Percentiles rank a stretch among this genome's conserved stretches.
Conservation (phyloP, 495 filamentous ascomycete species). For the Zalerion maritima region DNA sequence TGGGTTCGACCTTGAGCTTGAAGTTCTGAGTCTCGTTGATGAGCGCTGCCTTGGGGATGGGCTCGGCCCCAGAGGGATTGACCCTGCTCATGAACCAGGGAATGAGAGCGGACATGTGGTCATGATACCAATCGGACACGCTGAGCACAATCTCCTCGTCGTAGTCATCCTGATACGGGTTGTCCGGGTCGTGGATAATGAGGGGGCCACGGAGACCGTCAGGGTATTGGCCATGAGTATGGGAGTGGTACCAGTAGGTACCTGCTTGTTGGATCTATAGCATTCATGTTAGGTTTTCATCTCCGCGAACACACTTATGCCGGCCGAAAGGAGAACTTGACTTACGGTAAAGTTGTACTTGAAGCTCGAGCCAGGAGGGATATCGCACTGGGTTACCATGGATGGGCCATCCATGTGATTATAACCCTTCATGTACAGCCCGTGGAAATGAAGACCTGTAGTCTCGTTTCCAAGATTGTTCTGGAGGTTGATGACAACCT, state of each 20-base stretch:
- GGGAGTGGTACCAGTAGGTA: slow-evolving; percentile 77
- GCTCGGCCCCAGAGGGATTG: slow-evolving; percentile 49
- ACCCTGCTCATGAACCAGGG: slow-evolving; percentile 38
- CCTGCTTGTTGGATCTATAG: slow-evolving; percentile 48
- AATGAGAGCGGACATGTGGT: slow-evolving; percentile 44
- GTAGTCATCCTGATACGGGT: slow-evolving; percentile 45
- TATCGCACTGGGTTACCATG: slow-evolving; percentile 51
- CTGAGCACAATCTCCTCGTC: slow-evolving; percentile 53
- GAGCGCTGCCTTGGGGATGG: slow-evolving; percentile 48
- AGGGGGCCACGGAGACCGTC: slow-evolving; percentile 62
- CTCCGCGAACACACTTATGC: not conserved
- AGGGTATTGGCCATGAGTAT: slow-evolving; percentile 53
- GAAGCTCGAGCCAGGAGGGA: slow-evolving; percentile 47
- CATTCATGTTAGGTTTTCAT: not conserved
- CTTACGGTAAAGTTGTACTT: slow-evolving; percentile 67
- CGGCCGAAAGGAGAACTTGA: not conserved
- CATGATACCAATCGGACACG: slow-evolving; percentile 53
- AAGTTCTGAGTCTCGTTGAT: slow-evolving; percentile 55
- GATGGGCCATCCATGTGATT: slow-evolving; percentile 61
- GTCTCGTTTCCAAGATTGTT: slow-evolving; percentile 59
- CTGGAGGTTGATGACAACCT: slow-evolving; percentile 52
- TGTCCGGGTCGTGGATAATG: slow-evolving; percentile 51
- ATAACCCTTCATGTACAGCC: slow-evolving; percentile 56
- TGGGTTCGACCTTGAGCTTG: slow-evolving; percentile 37
- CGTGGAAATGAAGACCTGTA: slow-evolving; percentile 64